Conservation (phyloP, 2,329 filamentous ascomycete genomes). For the Coniella lustricola region DNA sequence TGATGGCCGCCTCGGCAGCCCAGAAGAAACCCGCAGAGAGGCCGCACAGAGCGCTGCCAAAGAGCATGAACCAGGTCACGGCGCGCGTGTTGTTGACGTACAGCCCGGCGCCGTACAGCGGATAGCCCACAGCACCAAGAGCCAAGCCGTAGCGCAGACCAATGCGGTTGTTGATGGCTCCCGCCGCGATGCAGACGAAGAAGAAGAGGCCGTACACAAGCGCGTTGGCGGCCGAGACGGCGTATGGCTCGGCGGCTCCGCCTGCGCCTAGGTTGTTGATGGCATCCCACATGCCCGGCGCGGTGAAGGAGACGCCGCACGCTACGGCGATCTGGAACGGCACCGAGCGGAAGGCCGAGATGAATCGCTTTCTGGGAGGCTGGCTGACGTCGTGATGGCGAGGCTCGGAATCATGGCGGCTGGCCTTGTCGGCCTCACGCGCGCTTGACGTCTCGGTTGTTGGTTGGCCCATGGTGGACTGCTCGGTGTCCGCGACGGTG, state of each 20-base stretch:
- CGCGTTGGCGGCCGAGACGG: conserved; percentile 46
- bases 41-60: conserved; percentile 41
- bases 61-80: conserved; percentile 43
- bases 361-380: not conserved
- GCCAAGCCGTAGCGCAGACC: conserved; percentile 38
- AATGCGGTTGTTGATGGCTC: conserved; percentile 41
- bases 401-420: conserved; percentile 10
- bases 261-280: conserved; percentile 48
- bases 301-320: conserved; percentile 42
- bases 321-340: conserved; percentile 14
- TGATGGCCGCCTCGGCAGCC: conserved; percentile 43
- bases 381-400: not conserved
- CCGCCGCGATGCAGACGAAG: conserved; percentile 40
- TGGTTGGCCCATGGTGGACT: not conserved
- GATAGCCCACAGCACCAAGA: conserved; percentile 39
- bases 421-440: not conserved
- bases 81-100: conserved; percentile 44
- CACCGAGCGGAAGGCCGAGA: conserved; percentile 10
- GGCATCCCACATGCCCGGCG: conserved; percentile 47
- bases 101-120: conserved; percentile 39
- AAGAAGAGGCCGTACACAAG: conserved; percentile 41
- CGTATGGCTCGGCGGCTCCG: conserved; percentile 42
- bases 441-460: not conserved
- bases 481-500: not conserved
- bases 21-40: conserved; percentile 43